Conservation (phyloP, 108 stramenopile species). For the Aurantiochytrium sp. region DNA sequence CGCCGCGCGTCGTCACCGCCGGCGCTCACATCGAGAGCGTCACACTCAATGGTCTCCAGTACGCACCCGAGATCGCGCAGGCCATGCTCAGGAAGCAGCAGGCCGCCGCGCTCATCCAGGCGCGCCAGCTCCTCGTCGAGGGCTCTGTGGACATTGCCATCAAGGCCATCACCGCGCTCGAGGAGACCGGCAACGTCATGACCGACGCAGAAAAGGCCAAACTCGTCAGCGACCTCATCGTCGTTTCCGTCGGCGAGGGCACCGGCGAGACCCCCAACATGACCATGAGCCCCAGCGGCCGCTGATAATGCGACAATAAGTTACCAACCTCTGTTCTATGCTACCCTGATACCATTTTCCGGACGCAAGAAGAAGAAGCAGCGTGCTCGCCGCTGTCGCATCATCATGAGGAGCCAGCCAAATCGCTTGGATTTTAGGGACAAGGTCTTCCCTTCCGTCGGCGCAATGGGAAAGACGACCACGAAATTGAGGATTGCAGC, state of each 20-base stretch:
- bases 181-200: background rate
- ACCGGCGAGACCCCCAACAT: background rate
- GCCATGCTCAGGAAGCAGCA: conserved; percentile 22
- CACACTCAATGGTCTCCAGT: background rate
- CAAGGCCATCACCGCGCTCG: background rate
- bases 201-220: background rate
- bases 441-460: too few relatives aligned
- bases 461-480: too few relatives aligned
- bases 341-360: too few relatives aligned
- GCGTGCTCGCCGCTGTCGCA: too few relatives aligned
- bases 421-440: too few relatives aligned
- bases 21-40: background rate
- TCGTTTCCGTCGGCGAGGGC: background rate
- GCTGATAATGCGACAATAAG: too few relatives aligned
- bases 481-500: too few relatives aligned
- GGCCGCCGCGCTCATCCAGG: background rate
- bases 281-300: too few relatives aligned
- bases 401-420: too few relatives aligned
- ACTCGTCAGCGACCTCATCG: background rate
- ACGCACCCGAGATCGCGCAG: conserved; percentile 9
- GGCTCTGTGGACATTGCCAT: conserved; percentile 14
- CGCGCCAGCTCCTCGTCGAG: conserved; percentile 18
- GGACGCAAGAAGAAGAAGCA: too few relatives aligned
- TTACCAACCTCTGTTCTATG: too few relatives aligned
- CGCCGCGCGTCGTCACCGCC: background rate